phyloP scores from a whole-genome alignment of 75 land plant species.

The Cupressus sempervirens region DNA sequence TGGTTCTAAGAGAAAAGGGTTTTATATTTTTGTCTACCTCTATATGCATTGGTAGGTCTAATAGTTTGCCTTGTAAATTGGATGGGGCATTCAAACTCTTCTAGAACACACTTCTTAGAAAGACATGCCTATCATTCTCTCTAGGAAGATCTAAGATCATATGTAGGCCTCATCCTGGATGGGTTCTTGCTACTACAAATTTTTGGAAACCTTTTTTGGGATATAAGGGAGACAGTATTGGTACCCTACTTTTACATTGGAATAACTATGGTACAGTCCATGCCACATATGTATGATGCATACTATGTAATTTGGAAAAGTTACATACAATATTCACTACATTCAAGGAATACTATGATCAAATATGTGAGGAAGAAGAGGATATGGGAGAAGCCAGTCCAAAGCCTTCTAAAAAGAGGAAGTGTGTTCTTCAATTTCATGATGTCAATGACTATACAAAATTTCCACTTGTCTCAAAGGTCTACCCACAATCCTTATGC shows the following conservation, averaged over 20 bases:
- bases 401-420: too few relatives aligned
- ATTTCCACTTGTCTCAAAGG: too few relatives aligned
- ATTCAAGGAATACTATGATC: too few relatives aligned
- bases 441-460: too few relatives aligned
- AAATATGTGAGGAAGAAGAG: too few relatives aligned
- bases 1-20: slow-evolving; percentile 47
- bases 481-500: neutral
- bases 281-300: slow-evolving; percentile 80
- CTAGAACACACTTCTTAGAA: neutral
- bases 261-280: slow-evolving; percentile 59
- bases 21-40: slow-evolving; percentile 34
- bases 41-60: slow-evolving; percentile 38
- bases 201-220: slow-evolving; percentile 49
- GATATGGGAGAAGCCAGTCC: too few relatives aligned
- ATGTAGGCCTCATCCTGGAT: slow-evolving; percentile 61
- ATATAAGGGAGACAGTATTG: slow-evolving; percentile 45
- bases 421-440: too few relatives aligned
- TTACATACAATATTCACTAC: too few relatives aligned
- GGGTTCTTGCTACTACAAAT: slow-evolving; percentile 82
- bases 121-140: slow-evolving; percentile 18
- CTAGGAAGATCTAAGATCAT: slow-evolving; percentile 48
- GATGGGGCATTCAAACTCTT: slow-evolving; percentile 13
- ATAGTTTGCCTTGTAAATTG: slow-evolving; percentile 48
- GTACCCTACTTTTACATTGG: slow-evolving; percentile 60
- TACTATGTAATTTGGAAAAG: slow-evolving; percentile 31